Evolutionary conservation across 306 rosid species (phyloP).

Genomic region (Dicorynia guianensis): DNA sequence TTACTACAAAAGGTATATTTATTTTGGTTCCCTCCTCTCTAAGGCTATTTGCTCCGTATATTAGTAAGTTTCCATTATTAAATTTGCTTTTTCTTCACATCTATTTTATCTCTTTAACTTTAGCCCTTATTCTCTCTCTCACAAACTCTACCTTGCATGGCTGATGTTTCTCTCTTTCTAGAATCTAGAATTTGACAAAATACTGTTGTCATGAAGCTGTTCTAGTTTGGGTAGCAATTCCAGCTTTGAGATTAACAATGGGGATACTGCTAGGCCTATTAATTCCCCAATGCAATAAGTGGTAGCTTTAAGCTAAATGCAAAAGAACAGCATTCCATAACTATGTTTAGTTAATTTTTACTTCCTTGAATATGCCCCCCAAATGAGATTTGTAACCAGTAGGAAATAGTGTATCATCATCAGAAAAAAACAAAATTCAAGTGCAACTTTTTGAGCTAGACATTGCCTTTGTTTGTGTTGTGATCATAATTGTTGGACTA

Average conservation of each 20-base stretch:
- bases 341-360: slow-evolving; percentile 27
- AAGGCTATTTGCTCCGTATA: not conserved
- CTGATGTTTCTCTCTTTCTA: not conserved
- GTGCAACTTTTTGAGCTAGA: not conserved
- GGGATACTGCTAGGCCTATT: not conserved
- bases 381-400: slow-evolving; percentile 19
- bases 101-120: slow-evolving; percentile 14
- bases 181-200: slow-evolving; percentile 9
- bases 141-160: slow-evolving; percentile 24
- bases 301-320: slow-evolving; percentile 30
- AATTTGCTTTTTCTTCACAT: not conserved
- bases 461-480: slow-evolving; percentile 28
- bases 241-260: slow-evolving; percentile 4
- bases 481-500: slow-evolving; percentile 3
- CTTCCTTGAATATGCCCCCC: slow-evolving; percentile 15
- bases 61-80: not conserved
- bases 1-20: not conserved
- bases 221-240: slow-evolving; percentile 4
- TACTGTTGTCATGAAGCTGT: slow-evolving; percentile 3
- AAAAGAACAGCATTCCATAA: slow-evolving; percentile 13
- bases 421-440: not conserved
- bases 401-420: slow-evolving; percentile 8
- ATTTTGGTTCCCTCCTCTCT: not conserved
- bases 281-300: slow-evolving; percentile 24
- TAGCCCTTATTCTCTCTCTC: slow-evolving; percentile 6